Evolutionary conservation across 164 flowering plant species (phyloP), one percentile per base, ranked within the genome.

Genomic region (Sedum album): DNA sequence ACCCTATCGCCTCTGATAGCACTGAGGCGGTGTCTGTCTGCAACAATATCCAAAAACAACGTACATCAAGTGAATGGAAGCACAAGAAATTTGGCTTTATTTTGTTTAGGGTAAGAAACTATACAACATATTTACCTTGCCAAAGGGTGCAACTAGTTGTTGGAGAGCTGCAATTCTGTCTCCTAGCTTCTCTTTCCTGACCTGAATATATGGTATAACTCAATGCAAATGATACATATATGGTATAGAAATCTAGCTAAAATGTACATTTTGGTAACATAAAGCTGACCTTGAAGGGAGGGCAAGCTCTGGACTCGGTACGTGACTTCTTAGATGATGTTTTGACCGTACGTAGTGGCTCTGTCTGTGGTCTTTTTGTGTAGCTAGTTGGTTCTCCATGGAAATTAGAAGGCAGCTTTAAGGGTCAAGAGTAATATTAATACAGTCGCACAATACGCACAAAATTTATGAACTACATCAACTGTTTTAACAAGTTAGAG

Each of bases 11-110:
- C 76, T 93, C 98, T 90, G 85, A 85, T 53, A 93, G 82, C 63
- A 93, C 98, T 9, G 98, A 93, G 60, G 98, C 98, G 42, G 96
- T 93, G 79, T 93, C 98, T 62, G 98, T 93, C 98, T 93, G 91
- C 70, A 78, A 79, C 71, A 74, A 77, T 73, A 72, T 26, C 70
- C 60, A 64, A 41, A 61, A 71, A 62, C 71, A 68, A 44, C 17
- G 38, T n/a, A n/a, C n/a, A 44, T 49, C 0, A 17, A 44, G 3
- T 11, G 20, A 44, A 44, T 13, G 15, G 3, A 44, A 11, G 48
- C 17, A 44, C 48, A 13, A 44, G 48, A 15, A 4, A 4, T 44
- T 44, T 44, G 18, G 18, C 48, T 13, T 44, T 17, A 18, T 17
- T 44, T 44, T 41, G 15, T 44, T 44, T 13, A 2, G 48, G 17